A percentile compares a stretch with the other conserved stretches of the same genome.
These are phyloP conservation scores for Nicotiana knightiana DNA, from an alignment of 257 asterid species.

Conservation along the genomic window DNA sequence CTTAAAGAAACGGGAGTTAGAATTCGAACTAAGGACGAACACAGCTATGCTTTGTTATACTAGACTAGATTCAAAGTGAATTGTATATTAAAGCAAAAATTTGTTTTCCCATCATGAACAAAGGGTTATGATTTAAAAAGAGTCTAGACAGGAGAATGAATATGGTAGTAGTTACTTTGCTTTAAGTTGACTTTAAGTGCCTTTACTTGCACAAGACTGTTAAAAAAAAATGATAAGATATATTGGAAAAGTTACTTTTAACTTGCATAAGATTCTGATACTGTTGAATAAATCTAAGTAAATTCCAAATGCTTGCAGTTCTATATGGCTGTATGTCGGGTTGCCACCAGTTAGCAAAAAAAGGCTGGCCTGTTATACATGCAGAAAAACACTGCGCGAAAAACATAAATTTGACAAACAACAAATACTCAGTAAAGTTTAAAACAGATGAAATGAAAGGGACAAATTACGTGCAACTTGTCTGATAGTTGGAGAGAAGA, in stretches of 20 bases:
- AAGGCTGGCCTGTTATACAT: no score
- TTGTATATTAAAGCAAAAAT: no score
- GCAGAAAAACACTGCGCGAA: no score
- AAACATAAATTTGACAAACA: no score
- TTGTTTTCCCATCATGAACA: not conserved
- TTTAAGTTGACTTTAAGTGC: not conserved
- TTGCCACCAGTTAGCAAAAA: slow-evolving; percentile 35
- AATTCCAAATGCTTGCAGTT: slow-evolving; percentile 40
- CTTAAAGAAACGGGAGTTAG: no score
- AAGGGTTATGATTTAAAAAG: not conserved
- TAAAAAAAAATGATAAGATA: not conserved
- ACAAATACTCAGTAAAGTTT: no score
- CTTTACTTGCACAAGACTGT: not conserved
- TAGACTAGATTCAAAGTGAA: no score
- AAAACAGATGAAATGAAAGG: no score
- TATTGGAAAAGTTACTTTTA: not conserved
- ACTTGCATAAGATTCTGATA: not conserved
- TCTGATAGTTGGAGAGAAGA: no score
- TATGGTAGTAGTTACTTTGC: not conserved
- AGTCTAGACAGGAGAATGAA: not conserved
- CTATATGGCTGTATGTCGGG: slow-evolving; percentile 68
- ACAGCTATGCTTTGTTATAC: no score
- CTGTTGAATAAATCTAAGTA: not conserved
- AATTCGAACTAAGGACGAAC: no score
- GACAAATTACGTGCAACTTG: no score